Conservation (phyloP, 108 stramenopile species). For the Discostella pseudostelligera region DNA sequence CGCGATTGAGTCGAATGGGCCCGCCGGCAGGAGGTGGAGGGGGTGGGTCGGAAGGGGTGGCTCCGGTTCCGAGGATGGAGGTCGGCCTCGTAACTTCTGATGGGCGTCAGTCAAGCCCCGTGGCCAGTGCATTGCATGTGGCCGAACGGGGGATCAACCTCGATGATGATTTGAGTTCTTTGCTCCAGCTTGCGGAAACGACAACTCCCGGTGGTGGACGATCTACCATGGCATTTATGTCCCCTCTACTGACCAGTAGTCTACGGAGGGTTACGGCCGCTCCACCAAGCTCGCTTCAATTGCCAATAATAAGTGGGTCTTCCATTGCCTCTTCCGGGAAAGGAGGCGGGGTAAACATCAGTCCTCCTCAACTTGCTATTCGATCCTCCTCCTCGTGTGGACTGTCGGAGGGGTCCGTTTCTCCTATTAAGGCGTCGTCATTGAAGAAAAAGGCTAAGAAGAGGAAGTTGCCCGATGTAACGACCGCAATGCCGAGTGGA, state of each 20-base stretch:
- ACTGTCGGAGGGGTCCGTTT: neutral
- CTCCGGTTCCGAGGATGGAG: conserved; percentile 27
- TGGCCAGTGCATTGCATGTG: conserved; percentile 62
- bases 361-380: conserved; percentile 34
- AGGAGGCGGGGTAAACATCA: neutral
- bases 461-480: conserved; percentile 30
- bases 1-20: conserved; percentile 5
- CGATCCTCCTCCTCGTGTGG: conserved; percentile 18
- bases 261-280: conserved; percentile 19
- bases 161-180: conserved; percentile 83
- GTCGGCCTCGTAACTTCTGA: conserved; percentile 36
- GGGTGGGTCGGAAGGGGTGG: neutral
- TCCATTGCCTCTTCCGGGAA: conserved; percentile 4
- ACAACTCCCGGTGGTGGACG: conserved; percentile 54
- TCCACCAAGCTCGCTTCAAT: conserved; percentile 36
- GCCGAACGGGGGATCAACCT: conserved; percentile 76
- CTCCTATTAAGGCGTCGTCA: conserved; percentile 15
- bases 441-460: conserved; percentile 36
- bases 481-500: neutral
- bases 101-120: conserved; percentile 39
- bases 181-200: conserved; percentile 75
- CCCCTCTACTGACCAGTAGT: conserved; percentile 40
- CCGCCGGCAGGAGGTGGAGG: neutral
- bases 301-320: conserved; percentile 39
- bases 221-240: conserved; percentile 30